Percentiles rank a stretch among this genome's conserved stretches.
phyloP scores from a whole-genome alignment of 1,139 yeast genomes.

The Sugiyamaella neomexicana region DNA sequence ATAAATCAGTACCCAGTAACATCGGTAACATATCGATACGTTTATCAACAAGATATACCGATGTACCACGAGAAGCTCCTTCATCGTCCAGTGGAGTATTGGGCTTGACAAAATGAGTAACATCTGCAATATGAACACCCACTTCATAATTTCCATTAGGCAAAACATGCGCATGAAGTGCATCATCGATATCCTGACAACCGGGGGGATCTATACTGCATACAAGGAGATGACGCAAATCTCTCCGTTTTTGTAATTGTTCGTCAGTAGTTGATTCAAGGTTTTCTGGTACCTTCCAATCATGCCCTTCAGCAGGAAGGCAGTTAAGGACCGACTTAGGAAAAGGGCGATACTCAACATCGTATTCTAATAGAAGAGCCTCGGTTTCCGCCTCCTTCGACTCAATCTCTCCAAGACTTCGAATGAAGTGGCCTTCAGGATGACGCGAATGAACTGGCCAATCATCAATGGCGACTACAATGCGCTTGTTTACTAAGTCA shows the following conservation, averaged over 20 bases:
- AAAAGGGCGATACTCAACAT: constrained; percentile 94
- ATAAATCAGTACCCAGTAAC: constrained; percentile 90
- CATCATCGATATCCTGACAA: constrained; percentile 99
- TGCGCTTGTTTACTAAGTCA: constrained; percentile 80
- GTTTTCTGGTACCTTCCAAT: constrained; percentile 82
- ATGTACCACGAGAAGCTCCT: constrained; percentile 96
- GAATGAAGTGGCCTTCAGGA: constrained; percentile 94
- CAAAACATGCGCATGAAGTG: constrained; percentile 78
- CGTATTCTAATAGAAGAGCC: constrained; percentile 89
- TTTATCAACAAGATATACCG: constrained; percentile 96
- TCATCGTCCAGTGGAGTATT: constrained; percentile 90
- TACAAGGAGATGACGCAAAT: constrained; percentile 81
- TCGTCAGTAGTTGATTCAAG: constrained; percentile 50
- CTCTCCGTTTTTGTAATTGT: constrained; percentile 54
- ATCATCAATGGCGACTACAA: constrained; percentile 86
- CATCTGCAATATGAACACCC: constrained; percentile 99
- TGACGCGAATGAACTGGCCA: constrained; percentile 85
- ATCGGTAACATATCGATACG: constrained; percentile 99
- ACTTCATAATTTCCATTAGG: constrained; percentile 96
- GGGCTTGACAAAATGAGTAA: constrained; percentile 93
- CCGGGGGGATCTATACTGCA: constrained; percentile 98
- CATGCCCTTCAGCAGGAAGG: constrained; percentile 87
- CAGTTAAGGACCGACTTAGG: constrained; percentile 90
- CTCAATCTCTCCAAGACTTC: constrained; percentile 86
- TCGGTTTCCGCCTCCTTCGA: constrained; percentile 96